These are phyloP conservation scores for Cylindricascospora bacillispora DNA, from an alignment of 1,139 yeast genomes.

Conservation along the genomic window DNA sequence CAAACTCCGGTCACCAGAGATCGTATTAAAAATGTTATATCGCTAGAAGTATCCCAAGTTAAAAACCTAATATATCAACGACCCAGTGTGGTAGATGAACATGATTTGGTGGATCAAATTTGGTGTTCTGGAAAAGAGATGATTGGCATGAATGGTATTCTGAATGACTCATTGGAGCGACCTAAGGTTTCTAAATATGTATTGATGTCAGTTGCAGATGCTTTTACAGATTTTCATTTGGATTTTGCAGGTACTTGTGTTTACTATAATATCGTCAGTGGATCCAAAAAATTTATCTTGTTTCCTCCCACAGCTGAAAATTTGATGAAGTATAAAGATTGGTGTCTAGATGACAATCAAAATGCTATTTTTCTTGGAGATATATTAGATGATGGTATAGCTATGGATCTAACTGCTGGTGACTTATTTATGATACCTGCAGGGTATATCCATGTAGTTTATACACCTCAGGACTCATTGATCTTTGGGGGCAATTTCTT, in stretches of 20 bases:
- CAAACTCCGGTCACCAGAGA: conserved; percentile 34
- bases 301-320: conserved; percentile 64
- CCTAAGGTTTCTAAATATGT: conserved; percentile 78
- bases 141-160: conserved; percentile 4
- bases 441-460: conserved; percentile 90
- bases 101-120: conserved; percentile 58
- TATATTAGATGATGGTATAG: conserved; percentile 37
- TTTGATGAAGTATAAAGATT: conserved; percentile 45
- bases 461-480: conserved; percentile 67
- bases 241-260: conserved; percentile 93
- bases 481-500: conserved; percentile 84
- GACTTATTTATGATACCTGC: conserved; percentile 77
- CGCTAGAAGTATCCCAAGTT: conserved; percentile 60
- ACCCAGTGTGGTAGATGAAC: conserved; percentile 52
- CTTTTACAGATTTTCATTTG: conserved; percentile 81
- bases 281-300: conserved; percentile 61
- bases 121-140: too few relatives aligned
- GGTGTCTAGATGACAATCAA: conserved; percentile 52
- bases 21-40: conserved; percentile 65
- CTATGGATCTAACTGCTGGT: conserved; percentile 51
- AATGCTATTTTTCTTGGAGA: conserved; percentile 58
- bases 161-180: conserved; percentile 22
- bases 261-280: conserved; percentile 68
- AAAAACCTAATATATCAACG: conserved; percentile 37
- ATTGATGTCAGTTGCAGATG: conserved; percentile 69